Evolutionary conservation across 2,329 filamentous ascomycete species (phyloP), one percentile per base, ranked within the genome.

Genomic region (Colletotrichum siamense): DNA sequence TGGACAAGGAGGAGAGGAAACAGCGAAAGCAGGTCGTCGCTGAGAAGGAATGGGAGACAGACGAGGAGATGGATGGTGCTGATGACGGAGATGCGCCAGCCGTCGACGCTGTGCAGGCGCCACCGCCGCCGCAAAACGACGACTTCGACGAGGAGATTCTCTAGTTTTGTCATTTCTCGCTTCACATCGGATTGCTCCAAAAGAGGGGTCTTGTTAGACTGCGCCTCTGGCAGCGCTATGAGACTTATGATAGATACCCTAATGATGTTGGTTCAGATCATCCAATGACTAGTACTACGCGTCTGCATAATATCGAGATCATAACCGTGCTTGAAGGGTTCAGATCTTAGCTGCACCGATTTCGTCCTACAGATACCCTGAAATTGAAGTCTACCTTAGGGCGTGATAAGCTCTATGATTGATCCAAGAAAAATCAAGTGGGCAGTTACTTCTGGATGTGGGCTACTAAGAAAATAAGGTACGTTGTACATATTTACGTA

Each of bases 21-120:
- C 68, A 77, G 24, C 69, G 78, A 12, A 36, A 55, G 7, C 79
- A 75, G 22, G 80, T 79, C 28, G 68, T 80, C 30, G 79, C 76
- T 26, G 81, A 75, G 3, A 76, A 71, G 62, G 76, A 39, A 30
- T 81, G 80, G 77, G 82, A 82, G 79, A 83, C 82, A 78, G 85
- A 85, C 62, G 84, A 84, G 65, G 82, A 85, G 39, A 85, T 84
- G 82, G 82, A 82, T 15, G 83, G 77, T 3, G 81, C 78, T 6
- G 79, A 70, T 12, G 74, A 44, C 12, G 69, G 63, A 16, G 64
- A 49, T 39, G 66, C 74, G 18, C 24, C 65, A 36, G 44, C 36
- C 3, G 49, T 26, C 36, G 30, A 30, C 18, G 36, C 66, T 59
- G 66, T 52, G 28, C 61, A 65, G 44, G 57, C 32, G 44, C 44